Evolutionary conservation across 2,329 filamentous ascomycete species (phyloP).

Genomic region (Pseudodiploospora longispora): DNA sequence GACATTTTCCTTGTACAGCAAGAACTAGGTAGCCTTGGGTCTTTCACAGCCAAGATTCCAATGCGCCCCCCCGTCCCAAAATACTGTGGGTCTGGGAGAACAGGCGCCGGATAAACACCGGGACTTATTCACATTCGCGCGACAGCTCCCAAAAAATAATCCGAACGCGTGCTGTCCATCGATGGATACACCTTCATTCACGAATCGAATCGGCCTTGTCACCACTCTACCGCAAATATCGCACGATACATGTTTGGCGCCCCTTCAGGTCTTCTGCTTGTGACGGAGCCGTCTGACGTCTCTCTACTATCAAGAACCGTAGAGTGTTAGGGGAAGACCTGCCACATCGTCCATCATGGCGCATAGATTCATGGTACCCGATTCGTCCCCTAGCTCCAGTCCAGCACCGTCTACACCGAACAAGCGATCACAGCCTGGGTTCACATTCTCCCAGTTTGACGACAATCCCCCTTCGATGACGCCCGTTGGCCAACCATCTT

Average conservation of each 20-base stretch:
- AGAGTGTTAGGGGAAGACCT: constrained; percentile 2
- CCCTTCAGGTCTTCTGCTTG: neutral
- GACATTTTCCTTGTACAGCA: too few relatives aligned
- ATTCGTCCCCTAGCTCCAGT: constrained; percentile 33
- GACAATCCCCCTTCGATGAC: constrained; percentile 42
- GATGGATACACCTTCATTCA: constrained; percentile 4
- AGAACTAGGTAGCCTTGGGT: too few relatives aligned
- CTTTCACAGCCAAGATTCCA: too few relatives aligned
- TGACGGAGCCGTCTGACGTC: constrained; percentile 1
- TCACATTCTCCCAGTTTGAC: constrained; percentile 31
- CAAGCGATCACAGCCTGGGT: constrained; percentile 23
- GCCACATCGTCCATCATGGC: constrained; percentile 25
- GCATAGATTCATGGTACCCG: constrained; percentile 33
- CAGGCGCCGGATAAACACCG: constrained; percentile 9
- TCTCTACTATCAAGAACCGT: neutral
- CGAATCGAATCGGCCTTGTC: neutral
- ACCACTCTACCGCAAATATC: neutral
- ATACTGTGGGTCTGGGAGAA: constrained; percentile 1
- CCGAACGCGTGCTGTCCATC: constrained; percentile 11
- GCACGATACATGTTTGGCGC: neutral
- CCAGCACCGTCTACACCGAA: constrained; percentile 44
- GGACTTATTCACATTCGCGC: constrained; percentile 5
- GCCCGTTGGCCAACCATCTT: constrained; percentile 44
- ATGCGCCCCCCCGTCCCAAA: neutral
- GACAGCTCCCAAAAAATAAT: constrained; percentile 12